A percentile compares a stretch with the other conserved stretches of the same genome.
These are phyloP conservation scores for Aspergillus ostianus DNA, from an alignment of 495 filamentous ascomycete species.

Conservation along the genomic window DNA sequence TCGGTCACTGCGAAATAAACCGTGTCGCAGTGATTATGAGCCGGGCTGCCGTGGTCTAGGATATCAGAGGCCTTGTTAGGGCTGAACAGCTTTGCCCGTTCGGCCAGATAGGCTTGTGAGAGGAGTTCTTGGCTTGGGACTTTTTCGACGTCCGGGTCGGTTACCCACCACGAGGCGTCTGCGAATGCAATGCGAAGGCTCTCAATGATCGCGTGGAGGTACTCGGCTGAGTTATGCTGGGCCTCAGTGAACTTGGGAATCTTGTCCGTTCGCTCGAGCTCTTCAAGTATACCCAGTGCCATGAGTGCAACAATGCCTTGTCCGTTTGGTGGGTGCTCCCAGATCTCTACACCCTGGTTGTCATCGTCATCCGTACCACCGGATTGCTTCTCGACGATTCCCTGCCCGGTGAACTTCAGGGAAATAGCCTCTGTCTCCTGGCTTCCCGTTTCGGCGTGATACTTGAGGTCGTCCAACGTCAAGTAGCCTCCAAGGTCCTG, in stretches of 20 bases:
- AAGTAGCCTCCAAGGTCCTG: slow-evolving; percentile 75
- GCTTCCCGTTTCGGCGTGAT: slow-evolving; percentile 70
- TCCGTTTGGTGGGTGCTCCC: slow-evolving; percentile 98
- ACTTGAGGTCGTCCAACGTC: slow-evolving; percentile 72
- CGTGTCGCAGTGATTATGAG: slow-evolving; percentile 76
- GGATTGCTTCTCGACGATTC: slow-evolving; percentile 49
- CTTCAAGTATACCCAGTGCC: slow-evolving; percentile 85
- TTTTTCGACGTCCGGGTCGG: slow-evolving; percentile 68
- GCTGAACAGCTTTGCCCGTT: slow-evolving; percentile 69
- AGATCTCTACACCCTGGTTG: slow-evolving; percentile 71
- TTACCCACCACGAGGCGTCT: slow-evolving; percentile 84
- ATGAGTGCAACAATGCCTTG: slow-evolving; percentile 95
- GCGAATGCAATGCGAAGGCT: slow-evolving; percentile 88
- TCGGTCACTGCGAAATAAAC: slow-evolving; percentile 92
- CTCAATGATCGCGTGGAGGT: slow-evolving; percentile 90
- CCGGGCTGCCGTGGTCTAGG: slow-evolving; percentile 62
- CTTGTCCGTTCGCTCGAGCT: slow-evolving; percentile 68
- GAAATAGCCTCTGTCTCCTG: slow-evolving; percentile 82
- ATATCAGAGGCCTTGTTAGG: slow-evolving; percentile 55
- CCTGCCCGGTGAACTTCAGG: slow-evolving; percentile 70
- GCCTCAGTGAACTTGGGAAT: slow-evolving; percentile 64
- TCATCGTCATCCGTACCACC: slow-evolving; percentile 42
- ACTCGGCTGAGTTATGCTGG: slow-evolving; percentile 74
- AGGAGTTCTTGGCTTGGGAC: slow-evolving; percentile 67
- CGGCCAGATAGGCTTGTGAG: slow-evolving; percentile 59